Evolutionary conservation across 2,329 filamentous ascomycete genomes (phyloP), one percentile per base, ranked within the genome.

Genomic region (Verticillium nubilum): DNA sequence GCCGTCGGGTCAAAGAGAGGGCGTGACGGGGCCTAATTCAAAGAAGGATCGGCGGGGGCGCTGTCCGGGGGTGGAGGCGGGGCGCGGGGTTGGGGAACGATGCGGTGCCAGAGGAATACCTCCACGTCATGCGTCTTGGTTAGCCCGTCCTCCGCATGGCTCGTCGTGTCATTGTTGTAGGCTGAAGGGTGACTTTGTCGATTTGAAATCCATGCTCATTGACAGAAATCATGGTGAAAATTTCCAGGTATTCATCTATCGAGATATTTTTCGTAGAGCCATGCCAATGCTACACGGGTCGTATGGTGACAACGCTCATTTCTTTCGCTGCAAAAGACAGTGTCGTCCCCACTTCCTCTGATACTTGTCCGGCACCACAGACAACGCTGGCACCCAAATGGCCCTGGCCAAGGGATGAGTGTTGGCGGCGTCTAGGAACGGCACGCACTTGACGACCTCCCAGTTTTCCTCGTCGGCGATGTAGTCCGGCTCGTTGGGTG

Each of bases 321-420:
- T 47, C 42, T 78, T 85, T 64, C 85, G 84, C 68, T 84, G 83
- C 64, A 98, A 75, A 57, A 99, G 78, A 72, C 95, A 99, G 73
- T 98, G 96, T 58, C 86, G 81, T 19, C 92, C 95, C 92, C 93
- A 98, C 73, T 86, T 87, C 60, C 94, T 85, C 66, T 81, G 85
- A 64, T 86, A 87, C 61, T 80, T 81, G 50, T 86, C 80, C 0
- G 93, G 92, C 15, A 97, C 76, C 42, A 91, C 74, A 0, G 81
- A 75, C 62, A 86, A 74, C 64, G 92, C 83, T 2, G 95, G 95
- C 35, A 97, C 72, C 91, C 92, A 98, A 54, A 97, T 74, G 9
- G 91, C 83, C 62, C 95, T 85, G 2, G 89, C 89, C 5, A 97
- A 63, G 12, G 90, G 74, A 52, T 87, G 82, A 0, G 94, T 98